Evolutionary conservation across 2,329 filamentous ascomycete genomes (phyloP), one percentile per base, ranked within the genome.

Genomic region (Leptographium lundbergii): DNA sequence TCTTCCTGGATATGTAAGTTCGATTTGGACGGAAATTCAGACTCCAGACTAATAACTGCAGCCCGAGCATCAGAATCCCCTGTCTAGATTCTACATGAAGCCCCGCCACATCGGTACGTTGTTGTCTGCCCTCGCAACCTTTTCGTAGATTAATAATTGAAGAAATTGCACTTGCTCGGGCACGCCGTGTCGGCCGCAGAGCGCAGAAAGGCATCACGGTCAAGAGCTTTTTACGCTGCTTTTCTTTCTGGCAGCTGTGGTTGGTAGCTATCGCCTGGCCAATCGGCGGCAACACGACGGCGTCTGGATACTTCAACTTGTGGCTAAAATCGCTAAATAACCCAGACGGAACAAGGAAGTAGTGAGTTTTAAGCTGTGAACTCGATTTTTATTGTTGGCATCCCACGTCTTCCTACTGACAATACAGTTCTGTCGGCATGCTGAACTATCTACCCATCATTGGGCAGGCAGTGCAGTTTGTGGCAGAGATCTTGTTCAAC

Each of bases 281-380:
- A 2, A 59, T 61, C 27, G 56, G 51, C 1, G 39, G 54, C 27
- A 61, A 61, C 34, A 61, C 59, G 5, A 9, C 13, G 22, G 57
- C 59, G 17, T 42, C 59, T 10, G 56, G 52, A 39, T 61, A 59
- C 50, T 61, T 61, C 19, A 57, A 61, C 11, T 47, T 61, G 22
- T 61, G 59, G 59, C 50, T 61, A 1, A 61, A 61, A 24, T 61
- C 59, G 9, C 34, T 61, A 19, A 61, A 47, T 27, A 61, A 61
- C 29, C 9, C 36, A 3, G 48, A 61, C 24, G 57, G 59, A 7
- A 59, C 48, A 2, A n/a, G 29, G 36, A 61, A 61, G 57, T 61
- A 61, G 59, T 61, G 27, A 9, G 59, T 57, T 29, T 7, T 1
- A 5, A 29, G 27, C 27, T 29, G 27, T 29, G 5, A 29, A 29